A percentile compares a stretch with the other conserved stretches of the same genome.
Conservation (phyloP, 2,329 filamentous ascomycete genomes). For the Huntiella savannae region DNA sequence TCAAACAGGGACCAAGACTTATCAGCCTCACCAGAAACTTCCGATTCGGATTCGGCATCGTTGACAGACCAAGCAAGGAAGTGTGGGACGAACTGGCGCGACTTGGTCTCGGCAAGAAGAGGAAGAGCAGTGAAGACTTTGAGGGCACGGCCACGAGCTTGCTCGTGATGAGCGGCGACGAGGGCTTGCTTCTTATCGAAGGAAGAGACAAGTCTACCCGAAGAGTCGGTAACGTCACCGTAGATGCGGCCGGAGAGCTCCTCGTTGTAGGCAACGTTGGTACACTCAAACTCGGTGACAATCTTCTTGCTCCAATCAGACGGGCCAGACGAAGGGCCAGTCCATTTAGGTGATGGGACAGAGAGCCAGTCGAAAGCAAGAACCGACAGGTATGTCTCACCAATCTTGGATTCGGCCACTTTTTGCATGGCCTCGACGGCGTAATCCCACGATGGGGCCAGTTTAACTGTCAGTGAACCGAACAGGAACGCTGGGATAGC, state of each 20-base stretch:
- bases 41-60: slow-evolving; percentile 22
- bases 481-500: slow-evolving; percentile 72
- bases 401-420: slow-evolving; percentile 48
- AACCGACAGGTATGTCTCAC: slow-evolving; percentile 53
- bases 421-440: slow-evolving; percentile 55
- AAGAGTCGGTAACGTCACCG: slow-evolving; percentile 30
- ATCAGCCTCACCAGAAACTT: slow-evolving; percentile 20
- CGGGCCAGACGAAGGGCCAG: slow-evolving; percentile 21
- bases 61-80: slow-evolving; percentile 63
- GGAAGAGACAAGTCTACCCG: slow-evolving; percentile 37
- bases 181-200: slow-evolving; percentile 47
- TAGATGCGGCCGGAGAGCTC: slow-evolving; percentile 32
- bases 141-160: slow-evolving; percentile 58
- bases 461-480: slow-evolving; percentile 68
- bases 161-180: slow-evolving; percentile 29
- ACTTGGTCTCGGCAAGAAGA: slow-evolving; percentile 64
- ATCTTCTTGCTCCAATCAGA: slow-evolving; percentile 20
- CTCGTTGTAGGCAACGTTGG: slow-evolving; percentile 45
- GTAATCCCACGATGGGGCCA: slow-evolving; percentile 78
- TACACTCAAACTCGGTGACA: slow-evolving; percentile 68
- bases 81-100: slow-evolving; percentile 66
- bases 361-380: slow-evolving; percentile 65
- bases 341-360: slow-evolving; percentile 35
- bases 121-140: slow-evolving; percentile 59
- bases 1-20: slow-evolving; percentile 56